phyloP scores from a whole-genome alignment of 495 filamentous ascomycete genomes.

The Penicillium soppii region DNA sequence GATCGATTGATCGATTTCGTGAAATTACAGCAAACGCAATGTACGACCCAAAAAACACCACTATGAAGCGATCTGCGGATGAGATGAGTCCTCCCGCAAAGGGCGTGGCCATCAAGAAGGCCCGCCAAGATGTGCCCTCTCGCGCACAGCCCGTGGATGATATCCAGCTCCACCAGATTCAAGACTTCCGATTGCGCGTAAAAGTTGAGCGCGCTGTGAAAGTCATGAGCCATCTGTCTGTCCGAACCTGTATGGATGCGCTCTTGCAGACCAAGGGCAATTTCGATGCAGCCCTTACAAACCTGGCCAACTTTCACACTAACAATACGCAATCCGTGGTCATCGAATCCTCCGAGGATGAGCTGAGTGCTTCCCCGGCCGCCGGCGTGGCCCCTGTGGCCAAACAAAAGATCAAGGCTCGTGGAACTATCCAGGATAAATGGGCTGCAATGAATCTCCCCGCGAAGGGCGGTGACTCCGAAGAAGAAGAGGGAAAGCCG shows the following conservation, averaged over 20 bases:
- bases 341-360: conserved; percentile 41
- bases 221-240: conserved; percentile 50
- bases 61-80: conserved; percentile 44
- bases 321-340: conserved; percentile 4
- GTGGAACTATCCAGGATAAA: conserved; percentile 59
- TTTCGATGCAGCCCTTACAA: conserved; percentile 58
- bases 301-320: conserved; percentile 31
- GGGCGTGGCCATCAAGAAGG: conserved; percentile 38
- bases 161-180: conserved; percentile 54
- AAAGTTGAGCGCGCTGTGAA: conserved; percentile 57
- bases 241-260: conserved; percentile 52
- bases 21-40: conserved; percentile 47
- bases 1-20: conserved; percentile 40
- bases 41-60: conserved; percentile 39
- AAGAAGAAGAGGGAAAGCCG: conserved; percentile 33
- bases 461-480: conserved; percentile 12
- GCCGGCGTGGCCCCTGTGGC: conserved; percentile 22
- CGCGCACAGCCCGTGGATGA: conserved; percentile 49
- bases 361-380: conserved; percentile 26
- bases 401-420: conserved; percentile 62
- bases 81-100: conserved; percentile 43
- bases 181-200: conserved; percentile 47
- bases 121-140: conserved; percentile 53
- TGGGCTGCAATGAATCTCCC: conserved; percentile 50
- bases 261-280: conserved; percentile 53